phyloP scores from a whole-genome alignment of 2,329 filamentous ascomycete species.

The Mollisia scopiformis region DNA sequence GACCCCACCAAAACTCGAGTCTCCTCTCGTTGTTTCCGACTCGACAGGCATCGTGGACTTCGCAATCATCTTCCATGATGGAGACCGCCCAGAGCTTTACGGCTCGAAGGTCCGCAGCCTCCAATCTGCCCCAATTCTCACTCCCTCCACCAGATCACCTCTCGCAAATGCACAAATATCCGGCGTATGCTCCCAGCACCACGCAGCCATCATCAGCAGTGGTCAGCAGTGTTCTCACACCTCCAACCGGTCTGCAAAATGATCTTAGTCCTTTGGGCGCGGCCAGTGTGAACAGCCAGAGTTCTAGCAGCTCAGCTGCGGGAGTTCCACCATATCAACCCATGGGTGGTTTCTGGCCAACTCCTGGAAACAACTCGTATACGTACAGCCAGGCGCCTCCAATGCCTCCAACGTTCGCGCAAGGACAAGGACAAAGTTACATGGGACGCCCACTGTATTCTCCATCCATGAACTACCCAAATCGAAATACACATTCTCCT shows the following conservation, averaged over 20 bases:
- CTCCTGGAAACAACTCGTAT: slow-evolving; percentile 49
- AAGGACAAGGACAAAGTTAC: slow-evolving; percentile 34
- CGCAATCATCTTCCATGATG: slow-evolving; percentile 45
- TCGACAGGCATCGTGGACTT: slow-evolving; percentile 26
- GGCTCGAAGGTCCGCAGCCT: slow-evolving; percentile 70
- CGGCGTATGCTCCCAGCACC: slow-evolving; percentile 50
- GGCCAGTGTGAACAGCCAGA: slow-evolving; percentile 62
- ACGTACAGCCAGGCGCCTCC: slow-evolving; percentile 56
- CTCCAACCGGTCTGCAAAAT: slow-evolving; percentile 49
- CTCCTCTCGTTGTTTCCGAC: slow-evolving; percentile 4
- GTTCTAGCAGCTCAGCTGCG: slow-evolving; percentile 59
- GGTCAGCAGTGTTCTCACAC: slow-evolving; percentile 45
- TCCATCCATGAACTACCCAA: slow-evolving; percentile 54
- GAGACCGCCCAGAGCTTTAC: slow-evolving; percentile 68
- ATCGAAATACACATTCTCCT: slow-evolving; percentile 61
- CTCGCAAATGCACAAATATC: slow-evolving; percentile 53
- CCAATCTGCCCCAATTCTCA: slow-evolving; percentile 69
- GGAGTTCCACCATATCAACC: slow-evolving; percentile 59
- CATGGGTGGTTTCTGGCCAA: slow-evolving; percentile 64
- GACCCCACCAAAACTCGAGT: neutral
- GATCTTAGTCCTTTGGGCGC: slow-evolving; percentile 66
- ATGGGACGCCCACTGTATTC: slow-evolving; percentile 58
- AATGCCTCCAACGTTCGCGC: slow-evolving; percentile 34
- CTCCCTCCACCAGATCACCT: slow-evolving; percentile 63
- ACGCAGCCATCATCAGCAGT: slow-evolving; percentile 41